Conservation (phyloP, 176 grass and related monocot genomes). For the Elaeis guineensis region DNA sequence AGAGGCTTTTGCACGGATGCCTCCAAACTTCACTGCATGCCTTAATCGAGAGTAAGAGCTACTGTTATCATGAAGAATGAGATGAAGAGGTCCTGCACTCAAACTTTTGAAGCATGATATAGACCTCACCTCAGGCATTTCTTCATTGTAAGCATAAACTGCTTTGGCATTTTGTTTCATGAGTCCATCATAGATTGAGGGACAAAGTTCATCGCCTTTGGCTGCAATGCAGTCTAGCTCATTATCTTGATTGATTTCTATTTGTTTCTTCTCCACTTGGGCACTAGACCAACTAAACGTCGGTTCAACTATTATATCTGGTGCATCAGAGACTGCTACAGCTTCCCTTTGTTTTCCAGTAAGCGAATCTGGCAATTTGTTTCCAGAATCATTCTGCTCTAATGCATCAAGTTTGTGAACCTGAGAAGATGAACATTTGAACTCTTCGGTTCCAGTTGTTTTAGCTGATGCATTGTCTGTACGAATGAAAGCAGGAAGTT, state of each 20-base stretch:
- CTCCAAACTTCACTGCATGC: constrained; percentile 24
- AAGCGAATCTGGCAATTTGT: neutral
- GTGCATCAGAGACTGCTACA: constrained; percentile 12
- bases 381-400: constrained; percentile 1
- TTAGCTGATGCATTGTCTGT: constrained; percentile 6
- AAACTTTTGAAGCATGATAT: constrained; percentile 50
- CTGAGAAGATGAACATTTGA: constrained; percentile 13
- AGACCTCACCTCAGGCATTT: constrained; percentile 46
- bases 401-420: constrained; percentile 11
- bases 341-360: constrained; percentile 20
- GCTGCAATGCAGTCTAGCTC: constrained; percentile 6
- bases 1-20: constrained; percentile 29
- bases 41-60: constrained; percentile 20
- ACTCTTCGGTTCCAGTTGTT: constrained; percentile 8
- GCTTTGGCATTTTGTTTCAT: too few relatives aligned
- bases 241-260: constrained; percentile 12
- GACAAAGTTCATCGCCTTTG: neutral
- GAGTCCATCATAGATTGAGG: neutral
- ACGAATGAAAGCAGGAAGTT: constrained; percentile 16
- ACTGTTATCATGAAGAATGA: constrained; percentile 24
- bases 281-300: constrained; percentile 25
- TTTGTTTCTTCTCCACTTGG: constrained; percentile 9
- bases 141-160: constrained; percentile 18
- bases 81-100: constrained; percentile 20
- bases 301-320: constrained; percentile 15